Conservation (phyloP, 140 eudicot genomes). For the Ambrosia hybrid region DNA sequence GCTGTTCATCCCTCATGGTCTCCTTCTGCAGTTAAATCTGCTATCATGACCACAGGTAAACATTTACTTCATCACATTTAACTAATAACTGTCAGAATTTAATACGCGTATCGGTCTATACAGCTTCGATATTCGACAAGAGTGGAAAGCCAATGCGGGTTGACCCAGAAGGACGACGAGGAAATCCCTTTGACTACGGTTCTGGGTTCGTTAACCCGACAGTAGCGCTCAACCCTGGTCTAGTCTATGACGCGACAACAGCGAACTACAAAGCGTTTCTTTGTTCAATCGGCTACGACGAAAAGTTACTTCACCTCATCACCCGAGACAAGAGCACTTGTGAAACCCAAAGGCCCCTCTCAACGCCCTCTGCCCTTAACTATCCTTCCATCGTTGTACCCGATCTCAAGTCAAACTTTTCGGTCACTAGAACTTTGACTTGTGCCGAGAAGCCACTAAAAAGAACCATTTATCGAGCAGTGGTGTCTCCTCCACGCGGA, state of each 20-base stretch:
- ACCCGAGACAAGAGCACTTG: slow-evolving; percentile 80
- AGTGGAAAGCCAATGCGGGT: slow-evolving; percentile 62
- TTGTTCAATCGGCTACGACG: slow-evolving; percentile 67
- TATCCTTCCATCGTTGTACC: slow-evolving; percentile 82
- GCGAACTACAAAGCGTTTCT: slow-evolving; percentile 75
- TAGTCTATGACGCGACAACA: slow-evolving; percentile 61
- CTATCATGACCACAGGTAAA: slow-evolving; percentile 88
- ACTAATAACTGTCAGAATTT: slow-evolving; percentile 18
- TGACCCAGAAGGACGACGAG: slow-evolving; percentile 67
- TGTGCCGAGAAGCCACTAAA: slow-evolving; percentile 47
- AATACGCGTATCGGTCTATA: slow-evolving; percentile 26
- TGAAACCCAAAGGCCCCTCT: slow-evolving; percentile 39
- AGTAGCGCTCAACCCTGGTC: slow-evolving; percentile 67
- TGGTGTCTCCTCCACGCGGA: slow-evolving; percentile 53
- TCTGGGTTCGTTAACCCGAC: slow-evolving; percentile 76
- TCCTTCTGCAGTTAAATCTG: slow-evolving; percentile 89
- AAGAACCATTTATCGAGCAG: slow-evolving; percentile 48
- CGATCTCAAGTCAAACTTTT: slow-evolving; percentile 42
- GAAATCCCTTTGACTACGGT: slow-evolving; percentile 74
- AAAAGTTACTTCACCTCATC: slow-evolving; percentile 51
- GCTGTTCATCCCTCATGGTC: slow-evolving; percentile 87
- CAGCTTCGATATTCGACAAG: slow-evolving; percentile 71
- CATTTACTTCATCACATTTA: neutral
- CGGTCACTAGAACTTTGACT: slow-evolving; percentile 65
- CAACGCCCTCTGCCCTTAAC: slow-evolving; percentile 53